Evolutionary conservation across 805 yeast genomes (phyloP).

Genomic region (Clavispora santaluciae): DNA sequence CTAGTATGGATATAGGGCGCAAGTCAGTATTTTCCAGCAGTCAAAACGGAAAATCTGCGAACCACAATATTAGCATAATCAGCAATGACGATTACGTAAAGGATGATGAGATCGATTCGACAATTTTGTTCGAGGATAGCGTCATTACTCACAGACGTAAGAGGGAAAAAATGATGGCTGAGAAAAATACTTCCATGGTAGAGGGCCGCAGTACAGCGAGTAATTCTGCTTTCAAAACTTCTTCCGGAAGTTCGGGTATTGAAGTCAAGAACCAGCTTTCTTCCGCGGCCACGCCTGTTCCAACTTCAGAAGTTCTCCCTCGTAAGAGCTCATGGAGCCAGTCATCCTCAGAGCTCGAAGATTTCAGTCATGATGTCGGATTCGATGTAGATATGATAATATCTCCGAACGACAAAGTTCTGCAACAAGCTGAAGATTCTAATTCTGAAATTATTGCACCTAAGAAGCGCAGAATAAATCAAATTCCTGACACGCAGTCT

Average conservation of each 20-base stretch:
- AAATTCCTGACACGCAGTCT: conserved; percentile 1
- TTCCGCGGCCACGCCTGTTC: not conserved
- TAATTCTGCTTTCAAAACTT: too few relatives aligned
- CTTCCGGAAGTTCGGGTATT: too few relatives aligned
- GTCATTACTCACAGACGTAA: conserved; percentile 19
- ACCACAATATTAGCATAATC: conserved; percentile 12
- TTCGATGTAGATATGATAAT: conserved; percentile 6
- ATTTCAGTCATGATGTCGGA: conserved; percentile 14
- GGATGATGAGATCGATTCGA: conserved; percentile 12
- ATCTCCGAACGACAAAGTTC: not conserved
- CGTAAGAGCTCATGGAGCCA: conserved; percentile 6
- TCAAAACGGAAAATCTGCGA: conserved; percentile 9
- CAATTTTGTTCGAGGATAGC: conserved; percentile 22
- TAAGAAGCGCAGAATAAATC: conserved; percentile 6
- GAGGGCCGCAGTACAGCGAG: too few relatives aligned
- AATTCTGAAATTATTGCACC: conserved; percentile 3
- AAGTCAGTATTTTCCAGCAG: conserved; percentile 18
- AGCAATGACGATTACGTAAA: conserved; percentile 4
- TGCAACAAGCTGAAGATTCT: conserved; percentile 1
- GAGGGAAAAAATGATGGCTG: not conserved
- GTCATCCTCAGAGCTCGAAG: conserved; percentile 20
- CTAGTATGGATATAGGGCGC: conserved; percentile 9
- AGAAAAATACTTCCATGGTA: not conserved
- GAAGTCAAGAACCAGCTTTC: not conserved
- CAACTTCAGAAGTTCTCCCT: not conserved